Percentiles rank a stretch among this genome's conserved stretches.
These are phyloP conservation scores for Phyllosticta paracitricarpa DNA, from an alignment of 2,329 filamentous ascomycete species.

Conservation along the genomic window DNA sequence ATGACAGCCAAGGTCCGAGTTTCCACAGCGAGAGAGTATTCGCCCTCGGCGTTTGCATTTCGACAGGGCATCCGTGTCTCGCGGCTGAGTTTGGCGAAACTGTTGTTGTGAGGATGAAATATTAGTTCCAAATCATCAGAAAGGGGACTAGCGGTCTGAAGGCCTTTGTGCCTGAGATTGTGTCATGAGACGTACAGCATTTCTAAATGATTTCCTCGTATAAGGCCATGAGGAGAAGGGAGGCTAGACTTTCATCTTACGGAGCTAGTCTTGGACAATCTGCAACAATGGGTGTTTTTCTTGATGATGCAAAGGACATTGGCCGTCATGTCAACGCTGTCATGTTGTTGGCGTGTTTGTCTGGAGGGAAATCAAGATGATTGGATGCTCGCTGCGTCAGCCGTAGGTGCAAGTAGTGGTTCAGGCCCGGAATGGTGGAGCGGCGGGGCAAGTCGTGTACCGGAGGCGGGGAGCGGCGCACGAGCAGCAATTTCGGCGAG, in stretches of 20 bases:
- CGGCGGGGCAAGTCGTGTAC: background rate
- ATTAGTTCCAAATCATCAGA: background rate
- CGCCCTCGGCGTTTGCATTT: background rate
- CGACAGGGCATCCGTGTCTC: background rate
- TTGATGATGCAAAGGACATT: background rate
- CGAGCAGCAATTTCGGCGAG: conserved; percentile 5
- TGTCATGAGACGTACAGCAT: background rate
- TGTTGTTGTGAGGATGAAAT: background rate
- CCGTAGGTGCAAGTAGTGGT: too few relatives aligned
- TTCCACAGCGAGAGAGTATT: background rate
- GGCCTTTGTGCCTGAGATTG: background rate
- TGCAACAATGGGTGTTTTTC: background rate
- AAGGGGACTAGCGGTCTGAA: background rate
- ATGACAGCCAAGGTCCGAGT: background rate
- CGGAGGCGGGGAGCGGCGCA: background rate
- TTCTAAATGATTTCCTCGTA: background rate
- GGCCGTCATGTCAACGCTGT: background rate
- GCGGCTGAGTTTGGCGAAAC: background rate
- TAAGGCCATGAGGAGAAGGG: background rate
- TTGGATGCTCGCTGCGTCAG: too few relatives aligned
- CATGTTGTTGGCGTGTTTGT: background rate
- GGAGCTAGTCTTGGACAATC: background rate
- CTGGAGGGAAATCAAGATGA: too few relatives aligned
- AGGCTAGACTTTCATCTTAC: background rate
- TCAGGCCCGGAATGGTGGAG: too few relatives aligned